A percentile compares a stretch with the other conserved stretches of the same genome.
Evolutionary conservation across 2,329 filamentous ascomycete genomes (phyloP).

Genomic region (Ambrosiella xylebori): DNA sequence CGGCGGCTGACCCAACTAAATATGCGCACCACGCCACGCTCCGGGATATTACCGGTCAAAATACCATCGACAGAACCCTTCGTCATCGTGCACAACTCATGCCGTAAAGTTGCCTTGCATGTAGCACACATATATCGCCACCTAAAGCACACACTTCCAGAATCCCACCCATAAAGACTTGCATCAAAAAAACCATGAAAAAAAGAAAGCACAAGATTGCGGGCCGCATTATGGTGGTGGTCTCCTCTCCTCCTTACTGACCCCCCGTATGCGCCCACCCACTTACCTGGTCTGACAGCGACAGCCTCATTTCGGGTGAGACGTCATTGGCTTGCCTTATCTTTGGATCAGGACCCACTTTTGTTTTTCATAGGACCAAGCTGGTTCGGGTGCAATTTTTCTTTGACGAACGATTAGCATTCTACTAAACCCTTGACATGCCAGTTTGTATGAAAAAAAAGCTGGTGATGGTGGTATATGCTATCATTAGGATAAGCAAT

Average conservation of each 20-base stretch:
- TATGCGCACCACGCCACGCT: neutral
- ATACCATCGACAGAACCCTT: neutral
- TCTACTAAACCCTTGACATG: neutral
- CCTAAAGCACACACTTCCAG: neutral
- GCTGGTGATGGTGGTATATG: neutral
- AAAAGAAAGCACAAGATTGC: neutral
- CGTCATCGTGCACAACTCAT: neutral
- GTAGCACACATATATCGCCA: neutral
- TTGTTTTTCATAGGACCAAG: neutral
- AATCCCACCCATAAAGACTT: neutral
- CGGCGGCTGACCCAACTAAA: neutral
- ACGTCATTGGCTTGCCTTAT: conserved; percentile 11
- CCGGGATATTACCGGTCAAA: neutral
- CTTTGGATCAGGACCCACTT: conserved; percentile 2
- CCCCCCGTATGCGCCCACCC: neutral
- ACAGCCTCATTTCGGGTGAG: conserved; percentile 11
- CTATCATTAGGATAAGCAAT: neutral
- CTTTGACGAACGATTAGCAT: neutral
- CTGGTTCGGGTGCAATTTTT: neutral
- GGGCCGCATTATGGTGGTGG: neutral
- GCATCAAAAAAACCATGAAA: neutral
- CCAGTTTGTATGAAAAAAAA: neutral
- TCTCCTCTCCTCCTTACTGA: neutral
- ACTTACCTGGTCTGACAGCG: conserved; percentile 8
- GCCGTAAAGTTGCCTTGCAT: neutral